Conservation (phyloP, 2,329 filamentous ascomycete genomes). For the Xylariales sp. region DNA sequence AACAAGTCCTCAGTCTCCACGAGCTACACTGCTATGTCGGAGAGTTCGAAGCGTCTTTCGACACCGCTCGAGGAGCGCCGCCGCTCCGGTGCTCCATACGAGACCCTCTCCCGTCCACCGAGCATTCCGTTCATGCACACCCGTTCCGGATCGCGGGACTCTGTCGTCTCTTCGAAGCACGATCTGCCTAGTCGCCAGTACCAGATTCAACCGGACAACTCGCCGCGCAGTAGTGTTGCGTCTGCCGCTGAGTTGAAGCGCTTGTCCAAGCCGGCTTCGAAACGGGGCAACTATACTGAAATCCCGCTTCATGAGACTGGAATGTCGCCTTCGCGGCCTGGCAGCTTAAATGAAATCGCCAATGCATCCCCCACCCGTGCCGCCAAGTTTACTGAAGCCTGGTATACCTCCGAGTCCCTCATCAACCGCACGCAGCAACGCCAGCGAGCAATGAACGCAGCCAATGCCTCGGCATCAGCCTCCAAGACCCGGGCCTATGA, state of each 20-base stretch:
- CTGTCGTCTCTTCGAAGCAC: conserved; percentile 43
- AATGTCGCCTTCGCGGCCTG: conserved; percentile 18
- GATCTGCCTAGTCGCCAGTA: conserved; percentile 54
- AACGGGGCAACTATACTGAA: conserved; percentile 44
- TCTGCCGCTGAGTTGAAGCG: conserved; percentile 43
- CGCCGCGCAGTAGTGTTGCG: conserved; percentile 34
- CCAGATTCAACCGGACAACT: conserved; percentile 40
- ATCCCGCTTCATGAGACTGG: conserved; percentile 40
- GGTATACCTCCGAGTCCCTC: conserved; percentile 50
- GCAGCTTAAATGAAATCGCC: conserved; percentile 13
- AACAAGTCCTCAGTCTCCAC: conserved; percentile 58
- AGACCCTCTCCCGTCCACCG: conserved; percentile 42
- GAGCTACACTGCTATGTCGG: conserved; percentile 32
- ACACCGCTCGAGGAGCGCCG: conserved; percentile 37
- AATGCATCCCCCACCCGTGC: conserved; percentile 31
- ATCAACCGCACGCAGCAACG: conserved; percentile 50
- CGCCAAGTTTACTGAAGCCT: conserved; percentile 49
- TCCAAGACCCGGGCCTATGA: conserved; percentile 38
- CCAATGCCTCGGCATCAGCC: conserved; percentile 18
- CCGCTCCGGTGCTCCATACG: conserved; percentile 39
- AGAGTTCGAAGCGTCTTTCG: conserved; percentile 58
- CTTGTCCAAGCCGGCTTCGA: conserved; percentile 34
- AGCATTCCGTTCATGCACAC: conserved; percentile 79
- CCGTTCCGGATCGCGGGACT: conserved; percentile 57
- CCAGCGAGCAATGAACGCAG: conserved; percentile 37